Conservation (phyloP, 1,284 basidiomycete genomes). For the Irpex lacteus region DNA sequence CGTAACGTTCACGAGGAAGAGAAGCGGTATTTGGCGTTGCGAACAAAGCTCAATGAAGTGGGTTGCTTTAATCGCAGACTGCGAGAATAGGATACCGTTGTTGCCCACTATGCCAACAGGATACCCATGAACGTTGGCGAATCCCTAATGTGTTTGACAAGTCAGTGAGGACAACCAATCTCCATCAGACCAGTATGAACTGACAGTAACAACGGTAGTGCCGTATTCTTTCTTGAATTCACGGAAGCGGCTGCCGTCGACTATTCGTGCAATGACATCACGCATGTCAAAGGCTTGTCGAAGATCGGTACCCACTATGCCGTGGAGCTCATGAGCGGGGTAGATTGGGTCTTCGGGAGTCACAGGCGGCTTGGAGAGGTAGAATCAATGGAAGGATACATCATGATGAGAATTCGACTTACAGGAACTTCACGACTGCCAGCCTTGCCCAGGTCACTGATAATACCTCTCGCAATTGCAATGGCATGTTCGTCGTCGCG, state of each 20-base stretch:
- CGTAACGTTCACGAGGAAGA: conserved; percentile 94
- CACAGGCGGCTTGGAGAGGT: conserved; percentile 45
- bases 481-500: conserved; percentile 88
- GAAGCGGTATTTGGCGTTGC: conserved; percentile 84
- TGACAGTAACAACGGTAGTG: conserved; percentile 83
- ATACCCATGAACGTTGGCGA: conserved; percentile 87
- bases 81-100: conserved; percentile 93
- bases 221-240: conserved; percentile 98
- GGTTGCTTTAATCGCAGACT: conserved; percentile 90
- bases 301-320: conserved; percentile 88
- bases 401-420: conserved; percentile 21
- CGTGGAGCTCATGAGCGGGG: conserved; percentile 78
- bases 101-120: conserved; percentile 90
- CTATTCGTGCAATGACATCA: conserved; percentile 88
- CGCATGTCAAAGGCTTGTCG: conserved; percentile 91
- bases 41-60: conserved; percentile 96
- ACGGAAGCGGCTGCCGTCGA: conserved; percentile 89
- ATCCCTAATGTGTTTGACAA: conserved; percentile 56
- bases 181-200: too few relatives aligned
- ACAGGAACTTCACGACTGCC: conserved; percentile 49
- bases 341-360: conserved; percentile 77
- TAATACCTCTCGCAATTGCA: conserved; percentile 76
- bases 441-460: conserved; percentile 75
- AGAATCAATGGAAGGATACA: too few relatives aligned
- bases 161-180: not conserved